Conservation (phyloP, 2,329 filamentous ascomycete species). For the Cadophora malorum region DNA sequence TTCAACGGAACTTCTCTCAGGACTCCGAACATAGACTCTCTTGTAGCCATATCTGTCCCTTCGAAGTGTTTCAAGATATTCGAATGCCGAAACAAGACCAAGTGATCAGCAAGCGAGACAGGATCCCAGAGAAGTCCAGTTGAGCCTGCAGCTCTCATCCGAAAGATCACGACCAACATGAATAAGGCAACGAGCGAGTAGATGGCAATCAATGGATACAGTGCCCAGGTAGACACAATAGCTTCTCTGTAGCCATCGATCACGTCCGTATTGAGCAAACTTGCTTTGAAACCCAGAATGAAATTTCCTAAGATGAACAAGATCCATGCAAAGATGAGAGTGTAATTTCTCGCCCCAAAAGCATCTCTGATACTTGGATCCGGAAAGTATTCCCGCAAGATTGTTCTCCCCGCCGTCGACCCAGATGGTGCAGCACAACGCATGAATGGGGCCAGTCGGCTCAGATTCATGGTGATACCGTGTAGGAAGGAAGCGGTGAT, state of each 20-base stretch:
- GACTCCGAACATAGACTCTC: background rate
- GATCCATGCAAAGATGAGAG: background rate
- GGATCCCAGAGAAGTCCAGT: conserved; percentile 17
- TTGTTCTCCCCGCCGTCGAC: background rate
- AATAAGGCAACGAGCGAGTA: conserved; percentile 1
- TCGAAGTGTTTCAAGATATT: conserved; percentile 11
- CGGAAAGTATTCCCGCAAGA: conserved; percentile 6
- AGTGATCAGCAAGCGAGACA: conserved; percentile 15
- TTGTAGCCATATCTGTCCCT: background rate
- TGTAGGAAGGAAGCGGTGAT: conserved; percentile 8
- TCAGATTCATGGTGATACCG: conserved; percentile 8
- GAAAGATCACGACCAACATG: conserved; percentile 5
- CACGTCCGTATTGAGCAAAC: background rate
- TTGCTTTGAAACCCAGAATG: conserved; percentile 11
- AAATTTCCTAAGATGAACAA: background rate
- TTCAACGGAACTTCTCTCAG: background rate
- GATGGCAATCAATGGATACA: conserved; percentile 12
- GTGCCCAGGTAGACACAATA: conserved; percentile 3
- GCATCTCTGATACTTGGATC: conserved; percentile 2
- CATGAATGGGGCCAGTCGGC: conserved; percentile 12
- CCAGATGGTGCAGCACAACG: background rate
- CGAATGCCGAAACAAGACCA: conserved; percentile 8
- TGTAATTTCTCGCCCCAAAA: background rate
- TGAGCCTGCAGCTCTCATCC: background rate
- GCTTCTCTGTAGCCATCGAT: background rate